Evolutionary conservation across 2,329 filamentous ascomycete genomes (phyloP).

Genomic region (Aspergillus terreus): DNA sequence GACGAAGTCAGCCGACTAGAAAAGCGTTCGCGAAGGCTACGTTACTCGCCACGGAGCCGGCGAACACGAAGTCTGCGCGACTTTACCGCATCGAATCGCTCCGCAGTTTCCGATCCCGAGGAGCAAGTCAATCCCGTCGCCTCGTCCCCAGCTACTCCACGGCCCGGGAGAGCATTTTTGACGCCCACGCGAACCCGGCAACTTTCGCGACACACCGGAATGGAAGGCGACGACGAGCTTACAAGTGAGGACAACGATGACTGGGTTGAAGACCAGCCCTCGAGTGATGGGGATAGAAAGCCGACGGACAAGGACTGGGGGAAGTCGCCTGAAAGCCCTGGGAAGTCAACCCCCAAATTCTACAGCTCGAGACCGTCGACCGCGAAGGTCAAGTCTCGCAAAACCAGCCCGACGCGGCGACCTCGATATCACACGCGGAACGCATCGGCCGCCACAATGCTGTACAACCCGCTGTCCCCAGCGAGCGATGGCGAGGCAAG

Average conservation of each 20-base stretch:
- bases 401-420: conserved; percentile 32
- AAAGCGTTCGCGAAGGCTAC: conserved; percentile 47
- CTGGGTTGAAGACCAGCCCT: conserved; percentile 22
- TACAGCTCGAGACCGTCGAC: conserved; percentile 39
- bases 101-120: conserved; percentile 57
- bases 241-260: conserved; percentile 72
- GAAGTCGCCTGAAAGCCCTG: conserved; percentile 13
- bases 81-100: conserved; percentile 50
- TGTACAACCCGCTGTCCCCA: conserved; percentile 67
- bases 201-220: conserved; percentile 65
- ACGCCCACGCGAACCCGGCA: conserved; percentile 37
- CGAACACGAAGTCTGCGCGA: conserved; percentile 35
- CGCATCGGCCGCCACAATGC: conserved; percentile 74
- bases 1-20: conserved; percentile 59
- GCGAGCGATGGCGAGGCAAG: conserved; percentile 40
- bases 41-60: conserved; percentile 44
- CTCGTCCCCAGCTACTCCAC: conserved; percentile 35
- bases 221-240: conserved; percentile 87
- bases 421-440: conserved; percentile 63
- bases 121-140: conserved; percentile 36
- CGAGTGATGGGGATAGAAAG: conserved; percentile 13
- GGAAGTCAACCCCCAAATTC: conserved; percentile 29
- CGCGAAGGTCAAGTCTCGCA: conserved; percentile 39
- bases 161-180: conserved; percentile 24
- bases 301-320: conserved; percentile 14